Evolutionary conservation across 305 asterid species (phyloP), one percentile per base, ranked within the genome.

Genomic region (Rubia balearica): DNA sequence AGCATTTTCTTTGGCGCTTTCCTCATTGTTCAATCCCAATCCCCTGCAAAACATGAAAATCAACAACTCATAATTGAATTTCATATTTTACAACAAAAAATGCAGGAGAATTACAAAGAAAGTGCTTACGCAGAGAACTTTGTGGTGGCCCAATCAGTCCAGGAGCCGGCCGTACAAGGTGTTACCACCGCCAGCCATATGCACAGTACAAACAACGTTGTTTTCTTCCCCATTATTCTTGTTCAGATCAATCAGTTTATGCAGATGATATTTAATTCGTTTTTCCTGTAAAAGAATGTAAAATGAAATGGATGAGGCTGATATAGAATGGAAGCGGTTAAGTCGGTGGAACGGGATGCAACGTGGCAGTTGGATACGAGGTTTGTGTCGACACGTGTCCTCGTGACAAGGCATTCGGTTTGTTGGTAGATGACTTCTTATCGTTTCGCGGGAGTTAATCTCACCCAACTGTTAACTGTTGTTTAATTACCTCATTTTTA

Each of bases 211-310:
- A 82, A 74, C 72, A 81, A 77, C 13, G 57, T 70, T 65, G 17
- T 63, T 65, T 38, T 69, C 61, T 68, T 89, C 43, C 69, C 83
- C 90, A 85, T 83, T 12, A 19, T 19, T 19, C 0, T 0, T 38
- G 36, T 8, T 0, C 5, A 8, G 6, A 13, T 30, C 22, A 60
- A 41, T 2, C 17, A 7, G 22, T 1, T 19, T 56, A 12, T 7
- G 60, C 8, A 24, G 12, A 2, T 0, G 30, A 55, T 5, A 46
- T 11, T 0, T 10, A 19, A 5, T 48, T 48, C 7, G 6, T 10
- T 42, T 42, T 2, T 0, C 11, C 46, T 42, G 13, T 42, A 27
- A 49, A 0, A n/a, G 17, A 11, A 14, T 27, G 30, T 27, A 8
- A n/a, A 61, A 16, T 17, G 40, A 8, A 21, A 27, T 0, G 38